Percentiles rank a stretch among this genome's conserved stretches.
These are phyloP conservation scores for Clitopilus passeckerianus DNA, from an alignment of 768 basidiomycete genomes.

Conservation along the genomic window DNA sequence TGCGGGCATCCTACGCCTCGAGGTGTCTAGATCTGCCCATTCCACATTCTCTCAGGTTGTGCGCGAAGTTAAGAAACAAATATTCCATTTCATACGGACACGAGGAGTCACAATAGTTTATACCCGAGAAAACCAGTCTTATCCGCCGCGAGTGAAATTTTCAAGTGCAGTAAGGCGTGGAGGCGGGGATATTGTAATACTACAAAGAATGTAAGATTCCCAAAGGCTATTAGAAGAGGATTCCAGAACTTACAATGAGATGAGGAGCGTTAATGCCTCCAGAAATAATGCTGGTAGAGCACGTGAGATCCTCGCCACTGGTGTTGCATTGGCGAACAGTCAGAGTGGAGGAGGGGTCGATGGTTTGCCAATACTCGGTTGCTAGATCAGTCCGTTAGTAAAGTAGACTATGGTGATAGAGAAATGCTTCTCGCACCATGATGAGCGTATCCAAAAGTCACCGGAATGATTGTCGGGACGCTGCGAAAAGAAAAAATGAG, in stretches of 20 bases:
- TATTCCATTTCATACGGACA: too few relatives aligned
- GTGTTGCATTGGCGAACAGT: constrained; percentile 37
- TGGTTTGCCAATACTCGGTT: constrained; percentile 46
- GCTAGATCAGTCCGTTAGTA: constrained; percentile 15
- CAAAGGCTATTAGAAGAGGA: not conserved
- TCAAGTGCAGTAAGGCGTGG: not conserved
- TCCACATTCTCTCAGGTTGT: too few relatives aligned
- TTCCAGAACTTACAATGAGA: not conserved
- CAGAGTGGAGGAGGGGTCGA: constrained; percentile 32
- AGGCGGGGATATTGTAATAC: not conserved
- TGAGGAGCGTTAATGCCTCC: not conserved
- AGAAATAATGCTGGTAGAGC: constrained; percentile 21
- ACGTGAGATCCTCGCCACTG: constrained; percentile 43
- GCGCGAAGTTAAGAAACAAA: too few relatives aligned
- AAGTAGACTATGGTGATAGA: not conserved
- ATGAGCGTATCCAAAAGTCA: constrained; percentile 43
- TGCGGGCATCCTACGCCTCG: too few relatives aligned
- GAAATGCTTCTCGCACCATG: constrained; percentile 17
- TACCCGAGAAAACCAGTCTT: too few relatives aligned
- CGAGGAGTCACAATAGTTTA: too few relatives aligned
- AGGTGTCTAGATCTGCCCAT: too few relatives aligned
- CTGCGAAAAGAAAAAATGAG: not conserved
- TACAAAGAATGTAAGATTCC: not conserved
- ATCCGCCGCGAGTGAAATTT: too few relatives aligned
- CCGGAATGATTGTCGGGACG: constrained; percentile 49